These are phyloP conservation scores for Patellaria atrata DNA, from an alignment of 495 filamentous ascomycete species.

Conservation along the genomic window DNA sequence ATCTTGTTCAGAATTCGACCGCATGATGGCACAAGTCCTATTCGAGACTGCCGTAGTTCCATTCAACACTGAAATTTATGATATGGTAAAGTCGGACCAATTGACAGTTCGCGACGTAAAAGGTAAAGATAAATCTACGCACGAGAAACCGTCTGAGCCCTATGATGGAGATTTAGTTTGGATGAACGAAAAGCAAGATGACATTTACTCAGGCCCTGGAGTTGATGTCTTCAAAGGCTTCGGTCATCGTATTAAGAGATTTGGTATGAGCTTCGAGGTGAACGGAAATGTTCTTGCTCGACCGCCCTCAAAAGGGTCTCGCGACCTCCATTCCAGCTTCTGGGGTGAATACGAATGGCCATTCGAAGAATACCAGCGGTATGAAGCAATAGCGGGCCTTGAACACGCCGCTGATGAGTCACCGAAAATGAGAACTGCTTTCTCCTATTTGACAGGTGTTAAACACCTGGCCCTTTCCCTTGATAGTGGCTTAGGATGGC, in stretches of 20 bases:
- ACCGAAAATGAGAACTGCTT: constrained; percentile 33
- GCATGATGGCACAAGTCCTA: constrained; percentile 30
- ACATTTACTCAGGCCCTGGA: constrained; percentile 28
- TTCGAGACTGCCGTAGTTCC: constrained; percentile 39
- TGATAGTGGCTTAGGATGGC: constrained; percentile 43
- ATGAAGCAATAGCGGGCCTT: constrained; percentile 31
- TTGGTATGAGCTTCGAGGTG: constrained; percentile 43
- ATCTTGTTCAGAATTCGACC: constrained; percentile 39
- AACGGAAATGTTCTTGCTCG: constrained; percentile 27
- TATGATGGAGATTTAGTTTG: constrained; percentile 10
- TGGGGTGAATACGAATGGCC: constrained; percentile 44
- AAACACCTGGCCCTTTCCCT: constrained; percentile 39
- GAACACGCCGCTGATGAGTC: constrained; percentile 40
- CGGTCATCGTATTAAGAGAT: constrained; percentile 33
- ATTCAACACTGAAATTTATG: constrained; percentile 39
- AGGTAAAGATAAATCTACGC: constrained; percentile 19
- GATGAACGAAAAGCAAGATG: constrained; percentile 24
- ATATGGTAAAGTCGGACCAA: constrained; percentile 23
- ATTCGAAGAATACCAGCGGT: constrained; percentile 33
- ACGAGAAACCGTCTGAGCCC: too few species aligned
- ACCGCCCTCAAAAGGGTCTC: constrained; percentile 29
- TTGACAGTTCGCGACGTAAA: constrained; percentile 21
- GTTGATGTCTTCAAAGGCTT: constrained; percentile 37
- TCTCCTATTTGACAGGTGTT: constrained; percentile 30
- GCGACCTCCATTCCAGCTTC: constrained; percentile 28